Percentiles rank a stretch among this genome's conserved stretches.
Evolutionary conservation across 345 rosid species (phyloP).

Genomic region (Durio zibethinus): DNA sequence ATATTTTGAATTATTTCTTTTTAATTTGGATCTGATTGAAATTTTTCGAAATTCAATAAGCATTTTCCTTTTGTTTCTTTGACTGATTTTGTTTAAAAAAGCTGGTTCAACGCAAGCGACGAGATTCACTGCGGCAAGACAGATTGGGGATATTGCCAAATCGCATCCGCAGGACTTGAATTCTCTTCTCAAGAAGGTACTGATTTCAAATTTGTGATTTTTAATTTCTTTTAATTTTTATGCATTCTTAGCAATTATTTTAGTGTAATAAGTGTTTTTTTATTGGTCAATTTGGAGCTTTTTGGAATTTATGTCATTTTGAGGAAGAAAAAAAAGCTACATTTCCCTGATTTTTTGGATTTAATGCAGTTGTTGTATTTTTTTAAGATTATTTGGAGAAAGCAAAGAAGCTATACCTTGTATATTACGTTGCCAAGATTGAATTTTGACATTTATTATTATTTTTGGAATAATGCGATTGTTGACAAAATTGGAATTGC

Average conservation of each 20-base stretch:
- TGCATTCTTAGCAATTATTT: neutral
- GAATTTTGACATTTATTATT: neutral
- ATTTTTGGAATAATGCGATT: neutral
- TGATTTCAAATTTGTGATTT: neutral
- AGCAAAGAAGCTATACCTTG: neutral
- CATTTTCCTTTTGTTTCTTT: constrained; percentile 31
- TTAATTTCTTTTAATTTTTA: neutral
- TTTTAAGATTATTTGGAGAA: neutral
- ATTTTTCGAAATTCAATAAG: neutral
- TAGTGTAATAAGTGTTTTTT: neutral
- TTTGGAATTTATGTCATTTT: neutral
- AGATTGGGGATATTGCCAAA: constrained; percentile 93
- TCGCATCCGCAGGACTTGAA: constrained; percentile 91
- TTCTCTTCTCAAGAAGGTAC: constrained; percentile 88
- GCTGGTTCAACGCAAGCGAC: constrained; percentile 99
- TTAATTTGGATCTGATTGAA: constrained; percentile 27
- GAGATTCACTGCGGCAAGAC: constrained; percentile 92
- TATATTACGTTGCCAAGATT: neutral
- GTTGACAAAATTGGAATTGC: neutral
- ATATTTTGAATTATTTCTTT: neutral
- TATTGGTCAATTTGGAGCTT: neutral
- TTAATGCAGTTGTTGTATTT: neutral
- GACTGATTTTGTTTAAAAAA: constrained; percentile 25
- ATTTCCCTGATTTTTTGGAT: neutral
- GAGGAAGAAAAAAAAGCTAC: neutral